Conservation (phyloP, 768 basidiomycete species). For the Mrakia frigida region DNA sequence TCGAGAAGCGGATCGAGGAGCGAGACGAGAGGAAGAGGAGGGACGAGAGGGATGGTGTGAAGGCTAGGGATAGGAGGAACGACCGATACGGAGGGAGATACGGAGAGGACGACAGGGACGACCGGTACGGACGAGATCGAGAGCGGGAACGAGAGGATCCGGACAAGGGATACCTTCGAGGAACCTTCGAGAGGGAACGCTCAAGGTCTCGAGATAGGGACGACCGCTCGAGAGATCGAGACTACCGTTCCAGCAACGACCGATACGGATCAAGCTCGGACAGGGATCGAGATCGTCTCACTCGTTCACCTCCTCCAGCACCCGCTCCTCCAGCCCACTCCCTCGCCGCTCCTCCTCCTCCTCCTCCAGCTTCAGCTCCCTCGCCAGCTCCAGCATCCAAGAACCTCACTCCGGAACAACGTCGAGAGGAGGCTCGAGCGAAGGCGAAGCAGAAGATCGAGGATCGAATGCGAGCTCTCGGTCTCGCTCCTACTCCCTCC, state of each 20-base stretch:
- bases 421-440: conserved; percentile 66
- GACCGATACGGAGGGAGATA: conserved; percentile 60
- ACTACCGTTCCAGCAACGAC: conserved; percentile 37
- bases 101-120: conserved; percentile 49
- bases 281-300: conserved; percentile 42
- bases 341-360: conserved; percentile 41
- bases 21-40: conserved; percentile 68
- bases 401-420: conserved; percentile 78
- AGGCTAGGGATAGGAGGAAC: conserved; percentile 78
- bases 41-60: conserved; percentile 70
- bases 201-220: conserved; percentile 49
- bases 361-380: conserved; percentile 49
- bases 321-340: conserved; percentile 50
- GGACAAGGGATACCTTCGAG: conserved; percentile 21
- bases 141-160: conserved; percentile 43
- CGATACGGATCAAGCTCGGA: conserved; percentile 48
- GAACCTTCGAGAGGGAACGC: conserved; percentile 48
- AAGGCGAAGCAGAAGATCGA: conserved; percentile 77
- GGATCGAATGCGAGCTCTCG: conserved; percentile 77
- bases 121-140: conserved; percentile 44
- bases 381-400: conserved; percentile 52
- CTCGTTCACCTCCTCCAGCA: conserved; percentile 48
- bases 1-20: conserved; percentile 76
- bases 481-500: conserved; percentile 50
- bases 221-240: conserved; percentile 40